Evolutionary conservation across 345 rosid genomes (phyloP).

Genomic region (Capsella bursapastoris): DNA sequence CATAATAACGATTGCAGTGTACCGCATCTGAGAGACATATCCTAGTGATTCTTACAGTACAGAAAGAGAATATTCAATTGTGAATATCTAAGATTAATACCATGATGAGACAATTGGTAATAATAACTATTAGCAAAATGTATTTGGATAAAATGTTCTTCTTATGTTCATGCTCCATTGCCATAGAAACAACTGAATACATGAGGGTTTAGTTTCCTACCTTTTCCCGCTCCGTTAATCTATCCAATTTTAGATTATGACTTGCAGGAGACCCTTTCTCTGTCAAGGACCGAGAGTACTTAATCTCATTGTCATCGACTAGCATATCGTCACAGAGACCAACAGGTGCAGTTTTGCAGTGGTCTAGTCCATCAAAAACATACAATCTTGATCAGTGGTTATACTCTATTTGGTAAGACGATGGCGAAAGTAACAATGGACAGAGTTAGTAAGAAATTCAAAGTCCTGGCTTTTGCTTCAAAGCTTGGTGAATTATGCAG

Average conservation of each 20-base stretch:
- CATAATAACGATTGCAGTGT: background rate
- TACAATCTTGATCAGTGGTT: conserved; percentile 38
- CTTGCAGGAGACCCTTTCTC: conserved; percentile 55
- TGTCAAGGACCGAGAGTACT: conserved; percentile 68
- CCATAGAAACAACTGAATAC: background rate
- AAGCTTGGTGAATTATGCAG: background rate
- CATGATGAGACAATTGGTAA: background rate
- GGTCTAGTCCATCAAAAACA: conserved; percentile 69
- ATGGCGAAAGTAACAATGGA: background rate
- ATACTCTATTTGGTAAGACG: background rate
- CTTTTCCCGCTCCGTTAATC: conserved; percentile 85
- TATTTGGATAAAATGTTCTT: background rate
- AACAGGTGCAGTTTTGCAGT: conserved; percentile 62
- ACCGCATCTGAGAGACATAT: background rate
- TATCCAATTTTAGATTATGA: conserved; percentile 69
- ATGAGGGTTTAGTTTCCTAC: conserved; percentile 44
- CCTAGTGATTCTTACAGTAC: conserved; percentile 4
- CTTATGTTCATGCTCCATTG: background rate
- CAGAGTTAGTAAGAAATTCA: background rate
- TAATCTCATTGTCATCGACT: conserved; percentile 52
- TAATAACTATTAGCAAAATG: background rate
- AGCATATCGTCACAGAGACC: conserved; percentile 44
- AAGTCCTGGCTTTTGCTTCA: background rate
- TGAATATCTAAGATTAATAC: background rate
- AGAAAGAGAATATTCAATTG: background rate